phyloP scores from a whole-genome alignment of 2,329 filamentous ascomycete genomes.

The Neonectria ditissima region DNA sequence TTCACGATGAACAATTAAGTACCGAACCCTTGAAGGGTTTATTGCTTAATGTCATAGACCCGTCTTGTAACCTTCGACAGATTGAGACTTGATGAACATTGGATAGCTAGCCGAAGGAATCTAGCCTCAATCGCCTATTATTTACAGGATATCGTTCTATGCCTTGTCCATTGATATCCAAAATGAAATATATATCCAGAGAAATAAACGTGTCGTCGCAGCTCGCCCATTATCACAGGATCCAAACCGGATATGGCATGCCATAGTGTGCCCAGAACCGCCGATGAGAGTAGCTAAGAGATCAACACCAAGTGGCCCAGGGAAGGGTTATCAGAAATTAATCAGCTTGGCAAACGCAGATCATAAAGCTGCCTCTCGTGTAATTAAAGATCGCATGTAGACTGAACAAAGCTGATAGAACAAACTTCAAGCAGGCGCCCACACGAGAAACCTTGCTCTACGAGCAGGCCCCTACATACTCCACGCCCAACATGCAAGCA shows the following conservation, averaged over 20 bases:
- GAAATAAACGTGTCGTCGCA: no score
- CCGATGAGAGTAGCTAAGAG: neutral
- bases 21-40: no score
- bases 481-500: neutral
- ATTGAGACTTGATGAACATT: neutral
- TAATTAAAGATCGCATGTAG: no score
- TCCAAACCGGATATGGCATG: neutral
- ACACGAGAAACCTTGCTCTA: no score
- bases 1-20: neutral
- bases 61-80: neutral
- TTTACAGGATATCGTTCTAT: neutral
- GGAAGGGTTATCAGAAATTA: neutral
- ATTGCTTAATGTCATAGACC: neutral
- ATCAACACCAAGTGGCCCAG: neutral
- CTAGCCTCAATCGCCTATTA: neutral
- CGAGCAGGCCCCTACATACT: no score
- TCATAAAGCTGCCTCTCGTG: no score
- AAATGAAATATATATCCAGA: no score
- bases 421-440: no score
- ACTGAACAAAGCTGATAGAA: no score
- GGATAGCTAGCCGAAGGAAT: neutral
- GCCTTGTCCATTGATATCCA: neutral
- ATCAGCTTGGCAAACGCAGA: no score
- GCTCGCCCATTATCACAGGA: no score
- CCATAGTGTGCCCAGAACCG: neutral